Evolutionary conservation across 2,329 filamentous ascomycete species (phyloP).

Genomic region (Monosporascus sp.): DNA sequence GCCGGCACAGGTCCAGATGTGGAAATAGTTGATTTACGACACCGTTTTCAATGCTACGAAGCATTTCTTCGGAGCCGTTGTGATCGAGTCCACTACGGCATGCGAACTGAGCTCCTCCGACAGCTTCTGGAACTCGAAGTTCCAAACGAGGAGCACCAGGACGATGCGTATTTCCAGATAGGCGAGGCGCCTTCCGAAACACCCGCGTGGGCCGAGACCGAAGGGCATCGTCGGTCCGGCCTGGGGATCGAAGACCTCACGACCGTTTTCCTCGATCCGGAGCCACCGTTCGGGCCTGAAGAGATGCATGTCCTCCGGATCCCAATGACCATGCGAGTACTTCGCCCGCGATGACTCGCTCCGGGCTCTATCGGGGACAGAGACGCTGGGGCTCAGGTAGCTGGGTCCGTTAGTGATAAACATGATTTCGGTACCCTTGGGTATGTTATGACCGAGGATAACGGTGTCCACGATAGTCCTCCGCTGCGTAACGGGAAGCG

Average conservation of each 20-base stretch:
- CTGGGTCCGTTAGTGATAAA: constrained; percentile 36
- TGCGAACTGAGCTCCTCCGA: constrained; percentile 43
- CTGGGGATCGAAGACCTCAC: constrained; percentile 7
- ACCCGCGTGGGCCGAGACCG: constrained; percentile 12
- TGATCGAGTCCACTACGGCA: constrained; percentile 25
- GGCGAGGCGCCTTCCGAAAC: constrained; percentile 16
- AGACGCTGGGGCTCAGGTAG: constrained; percentile 42
- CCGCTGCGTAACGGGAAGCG: constrained; percentile 68
- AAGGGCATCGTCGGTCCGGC: constrained; percentile 14
- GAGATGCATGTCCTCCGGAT: constrained; percentile 53
- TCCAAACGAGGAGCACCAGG: constrained; percentile 17
- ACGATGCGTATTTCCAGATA: constrained; percentile 16
- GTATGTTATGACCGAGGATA: constrained; percentile 61
- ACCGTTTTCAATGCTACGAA: neutral
- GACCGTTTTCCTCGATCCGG: constrained; percentile 6
- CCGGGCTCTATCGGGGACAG: constrained; percentile 36
- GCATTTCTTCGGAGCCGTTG: neutral
- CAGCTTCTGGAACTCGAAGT: constrained; percentile 11
- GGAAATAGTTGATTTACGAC: neutral
- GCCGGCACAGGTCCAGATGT: too few relatives aligned
- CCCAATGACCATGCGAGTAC: constrained; percentile 46
- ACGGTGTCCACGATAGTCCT: constrained; percentile 59
- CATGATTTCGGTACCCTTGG: constrained; percentile 61
- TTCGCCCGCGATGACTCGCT: constrained; percentile 51
- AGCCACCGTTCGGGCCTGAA: constrained; percentile 19